A percentile compares a stretch with the other conserved stretches of the same genome.
Conservation (phyloP, 257 asterid genomes). For the Knoxia roxburghii region DNA sequence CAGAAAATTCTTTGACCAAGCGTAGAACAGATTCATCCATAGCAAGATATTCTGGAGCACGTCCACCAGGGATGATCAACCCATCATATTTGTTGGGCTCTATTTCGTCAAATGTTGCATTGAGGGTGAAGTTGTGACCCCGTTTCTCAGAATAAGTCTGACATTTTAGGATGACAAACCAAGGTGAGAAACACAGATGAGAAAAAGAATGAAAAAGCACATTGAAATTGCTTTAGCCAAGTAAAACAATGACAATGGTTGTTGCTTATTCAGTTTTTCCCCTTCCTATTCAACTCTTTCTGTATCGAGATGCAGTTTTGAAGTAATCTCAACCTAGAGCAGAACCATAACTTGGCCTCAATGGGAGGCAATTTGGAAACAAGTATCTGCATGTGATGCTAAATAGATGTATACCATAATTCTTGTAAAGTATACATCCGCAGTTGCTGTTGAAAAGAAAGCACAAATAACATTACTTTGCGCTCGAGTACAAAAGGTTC, state of each 20-base stretch:
- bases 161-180: constrained; percentile 19
- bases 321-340: neutral
- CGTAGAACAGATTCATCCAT: constrained; percentile 51
- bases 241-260: neutral
- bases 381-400: neutral
- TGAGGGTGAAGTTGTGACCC: constrained; percentile 83
- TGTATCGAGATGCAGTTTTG: neutral
- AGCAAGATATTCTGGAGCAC: constrained; percentile 97
- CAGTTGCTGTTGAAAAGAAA: neutral
- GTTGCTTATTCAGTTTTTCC: neutral
- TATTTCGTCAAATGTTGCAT: constrained; percentile 73
- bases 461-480: neutral
- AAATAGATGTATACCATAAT: neutral
- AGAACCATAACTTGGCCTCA: neutral
- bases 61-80: constrained; percentile 84
- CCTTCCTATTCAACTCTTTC: neutral
- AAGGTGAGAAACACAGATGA: neutral
- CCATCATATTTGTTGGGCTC: constrained; percentile 74
- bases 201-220: neutral
- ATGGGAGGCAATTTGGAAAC: neutral
- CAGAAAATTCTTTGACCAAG: constrained; percentile 54
- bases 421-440: neutral
- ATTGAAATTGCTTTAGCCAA: neutral
- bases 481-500: neutral
- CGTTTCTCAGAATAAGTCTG: constrained; percentile 87